Evolutionary conservation across 2,329 filamentous ascomycete genomes (phyloP).

Genomic region (Cladosporium austrohemisphaericum): DNA sequence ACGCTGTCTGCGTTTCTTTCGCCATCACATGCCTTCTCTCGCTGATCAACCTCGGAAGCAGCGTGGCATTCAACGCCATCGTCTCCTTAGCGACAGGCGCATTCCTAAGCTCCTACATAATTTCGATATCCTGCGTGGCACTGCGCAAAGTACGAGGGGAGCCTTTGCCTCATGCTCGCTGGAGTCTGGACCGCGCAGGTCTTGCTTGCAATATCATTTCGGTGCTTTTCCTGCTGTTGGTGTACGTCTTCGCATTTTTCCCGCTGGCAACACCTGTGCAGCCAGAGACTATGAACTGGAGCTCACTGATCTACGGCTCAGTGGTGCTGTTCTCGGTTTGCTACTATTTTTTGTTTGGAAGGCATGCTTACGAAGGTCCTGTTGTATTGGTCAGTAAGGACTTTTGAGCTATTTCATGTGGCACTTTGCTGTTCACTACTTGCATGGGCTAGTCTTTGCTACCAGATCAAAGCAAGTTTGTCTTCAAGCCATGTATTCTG

Average conservation of each 20-base stretch:
- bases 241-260: slow-evolving; percentile 17
- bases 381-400: slow-evolving; percentile 16
- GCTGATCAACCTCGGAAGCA: slow-evolving; percentile 14
- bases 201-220: slow-evolving; percentile 12
- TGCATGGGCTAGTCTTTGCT: too few species aligned
- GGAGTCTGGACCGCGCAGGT: slow-evolving; percentile 7
- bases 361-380: slow-evolving; percentile 25
- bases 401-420: neutral
- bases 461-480: too few species aligned
- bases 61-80: slow-evolving; percentile 32
- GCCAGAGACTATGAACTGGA: slow-evolving; percentile 30
- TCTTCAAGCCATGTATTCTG: too few species aligned
- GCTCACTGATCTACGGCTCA: slow-evolving; percentile 31
- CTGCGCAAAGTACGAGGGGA: slow-evolving; percentile 1
- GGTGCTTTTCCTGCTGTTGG: slow-evolving; percentile 12
- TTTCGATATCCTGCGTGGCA: slow-evolving; percentile 29
- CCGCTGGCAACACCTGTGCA: slow-evolving; percentile 20
- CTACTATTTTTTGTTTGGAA: slow-evolving; percentile 19
- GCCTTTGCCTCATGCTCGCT: slow-evolving; percentile 9
- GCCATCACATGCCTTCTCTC: slow-evolving; percentile 19
- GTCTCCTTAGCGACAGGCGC: slow-evolving; percentile 38
- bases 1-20: slow-evolving; percentile 17
- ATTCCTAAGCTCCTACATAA: slow-evolving; percentile 33
- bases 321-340: slow-evolving; percentile 21
- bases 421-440: too few species aligned